Evolutionary conservation across 2,329 filamentous ascomycete genomes (phyloP), one percentile per base, ranked within the genome.

Genomic region (Sclerotinia sclerotiorum): DNA sequence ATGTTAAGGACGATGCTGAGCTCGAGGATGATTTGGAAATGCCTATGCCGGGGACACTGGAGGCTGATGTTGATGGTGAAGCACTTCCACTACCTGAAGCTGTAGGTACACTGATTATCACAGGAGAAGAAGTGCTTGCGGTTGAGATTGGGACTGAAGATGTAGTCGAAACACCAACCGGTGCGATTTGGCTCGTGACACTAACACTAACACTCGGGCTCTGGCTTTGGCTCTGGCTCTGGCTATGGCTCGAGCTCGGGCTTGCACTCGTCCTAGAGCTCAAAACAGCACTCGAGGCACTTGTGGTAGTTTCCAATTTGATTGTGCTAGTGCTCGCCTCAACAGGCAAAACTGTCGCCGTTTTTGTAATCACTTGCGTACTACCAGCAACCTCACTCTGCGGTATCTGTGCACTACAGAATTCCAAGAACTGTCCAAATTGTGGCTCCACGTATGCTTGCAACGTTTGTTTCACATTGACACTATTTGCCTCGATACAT

Each of bases 401-500:
- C 2, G 71, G 51, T 1, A 51, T n/a, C 29, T 72, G 69, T 8
- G 70, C 64, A 21, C n/a, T 58, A 61, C 75, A 77, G 67, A 74
- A 77, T 27, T 67, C 35, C 24, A 77, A 44, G 67, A 75, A 77
- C 3, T 62, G 73, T 29, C 7, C 64, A n/a, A 76, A 76, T 65
- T 72, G 32, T 5, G 74, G 72, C 5, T 66, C 57, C 3, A 75
- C 58, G 52, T 75, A 75, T 29, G 21, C 21, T 46, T 68, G 58
- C 6, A 46, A 21, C 17, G 66, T 65, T 29, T 19, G 19, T 42
- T 68, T 68, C 8, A 49, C 24, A 42, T 64, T 48, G 4, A 52
- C 19, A 21, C 63, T 60, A 60, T 76, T 70, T 0, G 65, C 69
- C 0, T 7, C 21, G 2, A 76, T 71, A 64, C 76, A 77, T 7